These are phyloP conservation scores for Kwoniella shivajii DNA, from an alignment of 1,284 basidiomycete species.

Conservation along the genomic window DNA sequence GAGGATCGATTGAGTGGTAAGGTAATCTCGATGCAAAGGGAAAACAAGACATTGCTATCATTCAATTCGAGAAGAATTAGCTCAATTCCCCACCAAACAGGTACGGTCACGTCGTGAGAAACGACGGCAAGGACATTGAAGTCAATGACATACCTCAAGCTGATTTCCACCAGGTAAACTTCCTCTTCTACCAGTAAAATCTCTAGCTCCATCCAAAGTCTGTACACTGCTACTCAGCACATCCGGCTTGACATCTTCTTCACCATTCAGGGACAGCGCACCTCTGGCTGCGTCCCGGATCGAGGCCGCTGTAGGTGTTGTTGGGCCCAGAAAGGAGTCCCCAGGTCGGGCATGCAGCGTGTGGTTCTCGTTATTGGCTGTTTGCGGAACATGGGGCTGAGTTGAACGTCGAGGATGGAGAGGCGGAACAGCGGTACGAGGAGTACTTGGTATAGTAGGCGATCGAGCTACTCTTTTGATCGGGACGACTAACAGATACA, in stretches of 20 bases:
- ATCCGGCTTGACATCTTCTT: slow-evolving; percentile 2
- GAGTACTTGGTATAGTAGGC: slow-evolving; percentile 2
- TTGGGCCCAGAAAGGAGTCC: slow-evolving; percentile 1
- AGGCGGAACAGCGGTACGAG: slow-evolving; percentile 2
- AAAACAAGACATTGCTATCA: slow-evolving; percentile 39
- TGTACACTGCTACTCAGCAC: slow-evolving; percentile 3
- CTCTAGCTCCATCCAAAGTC: slow-evolving; percentile 5
- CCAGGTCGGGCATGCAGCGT: background rate
- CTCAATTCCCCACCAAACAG: background rate
- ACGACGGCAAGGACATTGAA: background rate
- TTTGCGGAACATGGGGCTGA: background rate
- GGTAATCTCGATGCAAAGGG: slow-evolving; percentile 50
- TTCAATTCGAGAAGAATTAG: background rate
- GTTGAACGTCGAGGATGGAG: background rate
- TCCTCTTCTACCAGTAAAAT: slow-evolving; percentile 18
- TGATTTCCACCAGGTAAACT: slow-evolving; percentile 25
- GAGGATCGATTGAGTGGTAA: slow-evolving; percentile 49
- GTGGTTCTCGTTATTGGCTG: background rate
- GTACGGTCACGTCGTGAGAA: background rate
- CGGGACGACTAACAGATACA: slow-evolving; percentile 6
- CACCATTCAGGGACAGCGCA: background rate
- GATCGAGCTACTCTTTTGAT: slow-evolving; percentile 1
- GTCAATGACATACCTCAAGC: slow-evolving; percentile 4
- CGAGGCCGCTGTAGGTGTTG: background rate
- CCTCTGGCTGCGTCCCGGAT: background rate